A percentile compares a stretch with the other conserved stretches of the same genome.
Evolutionary conservation across 1,284 basidiomycete genomes (phyloP).

Genomic region (Tilletia walkeri): DNA sequence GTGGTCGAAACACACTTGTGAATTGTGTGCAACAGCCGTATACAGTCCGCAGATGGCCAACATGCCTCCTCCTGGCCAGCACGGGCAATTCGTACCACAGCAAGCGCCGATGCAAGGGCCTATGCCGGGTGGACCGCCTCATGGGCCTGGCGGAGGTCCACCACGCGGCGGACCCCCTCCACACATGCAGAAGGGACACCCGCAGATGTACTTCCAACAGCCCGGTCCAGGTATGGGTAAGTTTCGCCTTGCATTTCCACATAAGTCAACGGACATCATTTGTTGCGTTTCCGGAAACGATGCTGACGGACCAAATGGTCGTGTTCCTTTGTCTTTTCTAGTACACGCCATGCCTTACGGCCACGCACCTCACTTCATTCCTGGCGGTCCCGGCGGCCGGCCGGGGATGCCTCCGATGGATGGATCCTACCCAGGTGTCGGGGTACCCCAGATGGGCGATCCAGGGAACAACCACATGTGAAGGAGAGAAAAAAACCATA

Average conservation of each 20-base stretch:
- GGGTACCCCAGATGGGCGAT: not conserved
- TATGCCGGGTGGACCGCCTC: conserved; percentile 27
- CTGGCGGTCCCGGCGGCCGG: not conserved
- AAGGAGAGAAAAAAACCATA: not conserved
- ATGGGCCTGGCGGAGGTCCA: conserved; percentile 6
- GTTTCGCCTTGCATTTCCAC: not conserved
- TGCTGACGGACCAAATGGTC: not conserved
- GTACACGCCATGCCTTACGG: conserved; percentile 15
- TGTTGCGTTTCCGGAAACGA: not conserved
- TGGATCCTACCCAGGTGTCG: conserved; percentile 11
- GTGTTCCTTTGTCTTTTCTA: not conserved
- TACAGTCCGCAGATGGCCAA: conserved; percentile 48
- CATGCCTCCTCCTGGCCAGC: conserved; percentile 20
- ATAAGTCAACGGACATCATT: not conserved
- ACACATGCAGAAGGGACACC: not conserved
- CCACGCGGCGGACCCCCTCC: not conserved
- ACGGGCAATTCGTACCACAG: conserved; percentile 23
- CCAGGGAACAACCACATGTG: conserved; percentile 16
- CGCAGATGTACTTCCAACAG: conserved; percentile 14
- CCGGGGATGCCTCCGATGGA: conserved; percentile 16
- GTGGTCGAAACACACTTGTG: too few relatives aligned
- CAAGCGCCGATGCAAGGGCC: conserved; percentile 37
- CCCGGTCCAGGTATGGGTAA: conserved; percentile 11
- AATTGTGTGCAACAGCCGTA: conserved; percentile 21
- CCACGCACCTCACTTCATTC: conserved; percentile 4